These are phyloP conservation scores for Thielaviopsis punctulata DNA, from an alignment of 2,329 filamentous ascomycete genomes.

Conservation along the genomic window DNA sequence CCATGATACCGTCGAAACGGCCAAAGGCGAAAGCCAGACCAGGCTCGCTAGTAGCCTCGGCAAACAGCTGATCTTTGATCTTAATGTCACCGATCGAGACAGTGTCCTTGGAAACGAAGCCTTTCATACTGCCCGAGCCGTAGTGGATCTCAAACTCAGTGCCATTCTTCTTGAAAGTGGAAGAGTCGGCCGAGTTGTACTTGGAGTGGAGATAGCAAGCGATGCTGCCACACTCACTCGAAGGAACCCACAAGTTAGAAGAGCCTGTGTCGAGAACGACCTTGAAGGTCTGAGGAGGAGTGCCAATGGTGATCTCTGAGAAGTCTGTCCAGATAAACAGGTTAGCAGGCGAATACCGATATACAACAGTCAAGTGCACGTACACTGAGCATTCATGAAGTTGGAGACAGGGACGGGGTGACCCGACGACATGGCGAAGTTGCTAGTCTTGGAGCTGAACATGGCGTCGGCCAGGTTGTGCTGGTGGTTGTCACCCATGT, in stretches of 20 bases:
- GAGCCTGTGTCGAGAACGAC: constrained; percentile 96
- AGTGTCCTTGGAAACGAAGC: constrained; percentile 80
- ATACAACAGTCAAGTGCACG: constrained; percentile 20
- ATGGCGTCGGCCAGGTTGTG: constrained; percentile 59
- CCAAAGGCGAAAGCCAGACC: constrained; percentile 96
- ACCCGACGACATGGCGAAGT: constrained; percentile 36
- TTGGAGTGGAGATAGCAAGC: constrained; percentile 95
- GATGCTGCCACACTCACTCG: constrained; percentile 76
- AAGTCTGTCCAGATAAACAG: constrained; percentile 48
- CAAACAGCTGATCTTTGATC: constrained; percentile 83
- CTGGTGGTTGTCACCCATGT: constrained; percentile 54
- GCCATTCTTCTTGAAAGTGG: constrained; percentile 86
- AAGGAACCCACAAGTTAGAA: constrained; percentile 98
- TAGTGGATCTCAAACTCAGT: constrained; percentile 85
- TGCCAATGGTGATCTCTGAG: constrained; percentile 87
- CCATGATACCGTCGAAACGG: constrained; percentile 90
- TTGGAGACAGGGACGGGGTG: constrained; percentile 86
- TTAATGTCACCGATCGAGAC: constrained; percentile 77
- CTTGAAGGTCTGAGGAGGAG: constrained; percentile 89
- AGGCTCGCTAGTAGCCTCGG: constrained; percentile 88
- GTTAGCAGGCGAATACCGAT: neutral
- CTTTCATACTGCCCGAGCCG: constrained; percentile 83
- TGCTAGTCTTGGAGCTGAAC: constrained; percentile 56
- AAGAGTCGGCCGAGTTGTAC: constrained; percentile 83
- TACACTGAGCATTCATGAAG: constrained; percentile 98